A percentile compares a stretch with the other conserved stretches of the same genome.
Conservation (phyloP, 2,329 filamentous ascomycete genomes). For the Diaporthe aspalathi region DNA sequence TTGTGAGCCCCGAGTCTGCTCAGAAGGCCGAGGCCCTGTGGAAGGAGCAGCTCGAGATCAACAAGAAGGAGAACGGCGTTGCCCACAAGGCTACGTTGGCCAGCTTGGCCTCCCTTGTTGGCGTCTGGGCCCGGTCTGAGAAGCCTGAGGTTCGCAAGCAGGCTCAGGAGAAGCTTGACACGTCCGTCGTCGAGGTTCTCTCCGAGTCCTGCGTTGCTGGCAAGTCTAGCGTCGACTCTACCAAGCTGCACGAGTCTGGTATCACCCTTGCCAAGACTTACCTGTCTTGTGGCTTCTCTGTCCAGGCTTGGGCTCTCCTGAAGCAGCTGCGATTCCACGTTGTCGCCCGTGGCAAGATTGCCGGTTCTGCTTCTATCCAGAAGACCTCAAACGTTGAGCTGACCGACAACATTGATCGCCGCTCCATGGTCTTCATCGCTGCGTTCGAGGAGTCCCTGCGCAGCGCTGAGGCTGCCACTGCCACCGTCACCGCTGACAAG, state of each 20-base stretch:
- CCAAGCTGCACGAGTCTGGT: conserved; percentile 39
- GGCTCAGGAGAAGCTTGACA: conserved; percentile 39
- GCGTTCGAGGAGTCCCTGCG: conserved; percentile 39
- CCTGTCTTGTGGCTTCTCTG: conserved; percentile 35
- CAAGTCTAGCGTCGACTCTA: conserved; percentile 36
- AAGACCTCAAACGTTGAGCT: conserved; percentile 36
- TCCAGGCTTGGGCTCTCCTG: conserved; percentile 38
- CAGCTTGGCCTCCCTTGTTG: conserved; percentile 38
- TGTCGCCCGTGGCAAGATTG: conserved; percentile 38
- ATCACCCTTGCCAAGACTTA: conserved; percentile 38
- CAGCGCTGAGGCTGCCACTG: conserved; percentile 30
- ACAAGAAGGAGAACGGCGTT: conserved; percentile 39
- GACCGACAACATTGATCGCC: conserved; percentile 38
- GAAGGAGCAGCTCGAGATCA: conserved; percentile 41
- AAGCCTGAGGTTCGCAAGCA: conserved; percentile 40
- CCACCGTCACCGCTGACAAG: conserved; percentile 34
- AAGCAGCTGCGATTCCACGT: conserved; percentile 40
- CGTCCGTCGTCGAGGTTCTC: conserved; percentile 38
- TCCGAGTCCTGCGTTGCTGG: conserved; percentile 38
- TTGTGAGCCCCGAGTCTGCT: conserved; percentile 35
- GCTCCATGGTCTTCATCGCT: conserved; percentile 40
- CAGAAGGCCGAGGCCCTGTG: conserved; percentile 40
- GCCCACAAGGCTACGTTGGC: conserved; percentile 38
- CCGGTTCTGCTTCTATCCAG: conserved; percentile 33
- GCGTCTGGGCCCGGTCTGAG: conserved; percentile 38